Base-by-base conservation (phyloP, 768 basidiomycete species). In the Pleurotus giganteus region DNA sequence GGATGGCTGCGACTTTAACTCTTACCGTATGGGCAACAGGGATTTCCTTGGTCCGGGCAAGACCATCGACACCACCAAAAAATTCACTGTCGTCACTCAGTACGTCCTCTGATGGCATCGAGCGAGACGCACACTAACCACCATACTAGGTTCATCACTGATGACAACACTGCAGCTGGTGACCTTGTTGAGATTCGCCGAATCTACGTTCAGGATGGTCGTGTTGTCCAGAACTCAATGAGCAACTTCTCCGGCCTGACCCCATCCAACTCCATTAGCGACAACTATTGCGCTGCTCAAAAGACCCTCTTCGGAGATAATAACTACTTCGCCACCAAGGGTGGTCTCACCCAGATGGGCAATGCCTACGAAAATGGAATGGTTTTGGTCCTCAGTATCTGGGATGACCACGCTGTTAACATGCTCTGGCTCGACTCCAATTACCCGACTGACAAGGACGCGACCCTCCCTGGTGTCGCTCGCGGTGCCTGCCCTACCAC, bases 1-100 rank as follows among this genome's bases (percentile, higher is more conserved):
- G 58, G 79, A 79, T 58, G 81, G 82, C 43, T 83, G 82, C 66
- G 82, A 83, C 62, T 83, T 81, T 76, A 83, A 82, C 78, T 79
- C 82, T 26, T 84, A 63, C 74, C 80, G 81, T 63, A 73, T 79
- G 76, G 80, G 81, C 29, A 63, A 67, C 62, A 62, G 58, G 55
- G 56, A 63, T 50, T 83, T 81, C 76, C 73, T 74, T 63, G 82
- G 82, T 36, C 62, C 63, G n/a, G 75, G 74, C 56, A 59, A 63
- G 63, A 78, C 70, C 53, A 74, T 83, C 65, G 76, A 82, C 72
- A 83, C 80, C 64, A 71, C 55, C 65, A 62, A 68, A 58, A 72
- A 71, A 60, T 72, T 83, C 72, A 83, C 81, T 54, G 77, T 82
- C 61, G 80, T 82, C 66, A 82, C 81, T 49, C 81, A 83, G 64